A percentile compares a stretch with the other conserved stretches of the same genome.
Evolutionary conservation across 345 rosid genomes (phyloP).

Genomic region (Lepidium africanum): DNA sequence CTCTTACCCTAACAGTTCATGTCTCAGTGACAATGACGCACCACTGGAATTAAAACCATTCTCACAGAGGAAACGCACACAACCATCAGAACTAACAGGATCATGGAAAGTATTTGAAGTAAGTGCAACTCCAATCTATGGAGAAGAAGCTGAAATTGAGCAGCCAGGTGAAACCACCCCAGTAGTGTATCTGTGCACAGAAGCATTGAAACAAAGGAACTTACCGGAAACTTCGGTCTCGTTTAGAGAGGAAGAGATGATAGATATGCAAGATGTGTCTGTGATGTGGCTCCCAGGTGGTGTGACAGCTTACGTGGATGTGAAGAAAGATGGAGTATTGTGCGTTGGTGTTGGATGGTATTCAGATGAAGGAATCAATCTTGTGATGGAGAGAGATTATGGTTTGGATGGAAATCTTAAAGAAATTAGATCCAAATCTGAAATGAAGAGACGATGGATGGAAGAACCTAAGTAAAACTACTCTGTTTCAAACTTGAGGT

Average conservation of each 20-base stretch:
- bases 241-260: conserved; percentile 77
- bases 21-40: conserved; percentile 38
- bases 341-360: conserved; percentile 90
- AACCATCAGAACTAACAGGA: conserved; percentile 68
- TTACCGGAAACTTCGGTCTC: conserved; percentile 52
- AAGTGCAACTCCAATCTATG: conserved; percentile 71
- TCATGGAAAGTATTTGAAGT: conserved; percentile 95
- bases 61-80: conserved; percentile 63
- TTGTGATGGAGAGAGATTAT: conserved; percentile 88
- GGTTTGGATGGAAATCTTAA: conserved; percentile 69
- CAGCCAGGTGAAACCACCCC: conserved; percentile 33
- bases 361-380: conserved; percentile 84
- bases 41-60: conserved; percentile 56
- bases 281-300: conserved; percentile 88
- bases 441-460: conserved; percentile 77
- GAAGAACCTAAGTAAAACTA: conserved; percentile 7
- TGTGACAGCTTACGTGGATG: conserved; percentile 64
- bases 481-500: neutral
- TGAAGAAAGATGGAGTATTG: conserved; percentile 62
- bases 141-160: conserved; percentile 37
- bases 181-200: conserved; percentile 72
- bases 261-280: conserved; percentile 67
- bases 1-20: conserved; percentile 1
- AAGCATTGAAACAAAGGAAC: conserved; percentile 69
- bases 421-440: conserved; percentile 74